Evolutionary conservation across 2,329 filamentous ascomycete genomes (phyloP), one percentile per base, ranked within the genome.

Genomic region (Cercospora sp.): DNA sequence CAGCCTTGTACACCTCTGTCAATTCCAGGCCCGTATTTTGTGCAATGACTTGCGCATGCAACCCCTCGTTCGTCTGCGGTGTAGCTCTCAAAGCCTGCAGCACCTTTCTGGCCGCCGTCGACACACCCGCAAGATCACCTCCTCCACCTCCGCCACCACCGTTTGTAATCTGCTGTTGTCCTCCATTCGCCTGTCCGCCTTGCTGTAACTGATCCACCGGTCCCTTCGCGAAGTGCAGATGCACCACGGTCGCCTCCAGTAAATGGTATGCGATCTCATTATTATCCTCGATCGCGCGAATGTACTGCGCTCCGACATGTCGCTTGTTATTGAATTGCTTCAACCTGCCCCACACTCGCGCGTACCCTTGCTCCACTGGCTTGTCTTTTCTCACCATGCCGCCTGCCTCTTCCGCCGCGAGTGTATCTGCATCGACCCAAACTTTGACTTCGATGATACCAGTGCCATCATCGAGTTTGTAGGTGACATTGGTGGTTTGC

Each of bases 241-340:
- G 95, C 61, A 96, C 91, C 67, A 91, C 91, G 5, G 93, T 92
- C 28, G 93, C 90, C 82, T 99, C 94, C 63, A 99, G 88, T 72
- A 97, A 82, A 81, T 98, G 95, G 79, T 93, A 97, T 78, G 90
- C 91, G 79, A 98, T 87, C 85, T 99, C 95, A 83, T 99, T 97
- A 83, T 90, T 90, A 80, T 97, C 91, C 65, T 86, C 83, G 65
- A 98, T 84, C 3, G 91, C 89, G 64, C 93, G 90, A 71, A 99
- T 89, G 75, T 91, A 88, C 80, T 94, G 90, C 51, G 93, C 91
- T 70, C 87, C 89, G 64, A 99, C 86, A 79, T 93, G 90, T 70
- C 90, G 87, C 83, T 94, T 95, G 81, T 91, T 91, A 79, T 90
- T 90, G 82, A 96, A 96, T 64, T 85, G 87, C 82, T 93, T 95